Conservation (phyloP, 345 rosid genomes). For the Rhodomyrtus tomentosa region DNA sequence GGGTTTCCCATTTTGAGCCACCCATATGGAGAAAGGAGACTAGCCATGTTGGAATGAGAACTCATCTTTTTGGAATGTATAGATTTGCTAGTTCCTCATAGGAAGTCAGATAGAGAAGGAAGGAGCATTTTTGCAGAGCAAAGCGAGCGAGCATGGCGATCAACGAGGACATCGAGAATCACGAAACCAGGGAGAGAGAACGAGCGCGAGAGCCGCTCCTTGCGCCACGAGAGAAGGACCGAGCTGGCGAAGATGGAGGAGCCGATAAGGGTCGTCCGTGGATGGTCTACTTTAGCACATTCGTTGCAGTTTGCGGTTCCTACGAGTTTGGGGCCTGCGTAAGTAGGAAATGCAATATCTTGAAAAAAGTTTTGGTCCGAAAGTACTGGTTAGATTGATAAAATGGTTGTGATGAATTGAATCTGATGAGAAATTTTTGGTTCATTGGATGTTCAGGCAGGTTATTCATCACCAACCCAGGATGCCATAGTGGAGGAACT, state of each 20-base stretch:
- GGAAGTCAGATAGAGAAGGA: neutral
- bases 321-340: slow-evolving; percentile 59
- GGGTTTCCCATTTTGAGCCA: neutral
- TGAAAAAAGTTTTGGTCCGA: neutral
- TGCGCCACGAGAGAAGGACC: neutral
- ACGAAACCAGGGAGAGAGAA: neutral
- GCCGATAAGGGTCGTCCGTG: slow-evolving; percentile 18
- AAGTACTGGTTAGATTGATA: neutral
- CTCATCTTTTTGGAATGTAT: neutral
- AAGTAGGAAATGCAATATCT: neutral
- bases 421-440: neutral
- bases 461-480: slow-evolving; percentile 87
- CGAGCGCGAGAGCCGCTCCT: slow-evolving; percentile 25
- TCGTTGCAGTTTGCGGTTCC: slow-evolving; percentile 80
- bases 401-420: neutral
- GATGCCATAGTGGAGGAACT: slow-evolving; percentile 66
- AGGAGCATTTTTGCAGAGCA: neutral
- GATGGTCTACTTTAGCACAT: slow-evolving; percentile 78
- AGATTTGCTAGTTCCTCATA: neutral
- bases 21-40: neutral
- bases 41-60: neutral
- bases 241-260: slow-evolving; percentile 8
- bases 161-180: slow-evolving; percentile 17
- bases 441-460: slow-evolving; percentile 41
- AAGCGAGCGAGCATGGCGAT: slow-evolving; percentile 14